Evolutionary conservation across 768 basidiomycete genomes (phyloP).

Genomic region (Rhizopogon roseolus): DNA sequence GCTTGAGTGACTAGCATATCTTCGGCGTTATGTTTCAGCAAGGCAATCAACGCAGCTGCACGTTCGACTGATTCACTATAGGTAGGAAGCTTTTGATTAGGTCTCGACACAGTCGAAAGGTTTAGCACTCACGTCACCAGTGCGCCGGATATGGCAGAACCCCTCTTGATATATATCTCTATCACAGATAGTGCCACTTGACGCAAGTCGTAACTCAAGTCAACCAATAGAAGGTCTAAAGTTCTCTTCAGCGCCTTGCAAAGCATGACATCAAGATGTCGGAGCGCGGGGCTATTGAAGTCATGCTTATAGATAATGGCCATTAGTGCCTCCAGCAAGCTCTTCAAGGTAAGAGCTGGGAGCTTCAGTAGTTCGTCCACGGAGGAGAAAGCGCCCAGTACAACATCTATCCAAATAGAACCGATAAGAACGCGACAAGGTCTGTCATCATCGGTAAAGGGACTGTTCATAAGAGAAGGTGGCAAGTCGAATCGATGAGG

Average conservation of each 20-base stretch:
- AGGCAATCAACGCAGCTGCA: constrained; percentile 41
- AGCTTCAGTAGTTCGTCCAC: constrained; percentile 40
- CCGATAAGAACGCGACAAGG: constrained; percentile 49
- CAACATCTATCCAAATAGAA: constrained; percentile 57
- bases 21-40: constrained; percentile 46
- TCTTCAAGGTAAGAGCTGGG: constrained; percentile 55
- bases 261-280: constrained; percentile 48
- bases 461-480: constrained; percentile 40
- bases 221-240: constrained; percentile 45
- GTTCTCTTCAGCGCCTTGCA: constrained; percentile 48
- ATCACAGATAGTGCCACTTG: constrained; percentile 58
- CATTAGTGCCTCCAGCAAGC: constrained; percentile 56
- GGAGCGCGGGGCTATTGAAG: constrained; percentile 50
- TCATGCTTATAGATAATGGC: constrained; percentile 74
- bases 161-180: constrained; percentile 60
- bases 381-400: constrained; percentile 46
- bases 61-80: constrained; percentile 50
- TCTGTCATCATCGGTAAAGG: constrained; percentile 35
- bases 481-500: constrained; percentile 43
- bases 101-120: background rate
- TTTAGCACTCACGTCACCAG: constrained; percentile 8
- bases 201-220: constrained; percentile 63
- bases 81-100: background rate
- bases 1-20: constrained; percentile 58
- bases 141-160: constrained; percentile 30